Base-by-base conservation (phyloP, 352 stramenopile genomes). In the Globisporangium alternatum region DNA sequence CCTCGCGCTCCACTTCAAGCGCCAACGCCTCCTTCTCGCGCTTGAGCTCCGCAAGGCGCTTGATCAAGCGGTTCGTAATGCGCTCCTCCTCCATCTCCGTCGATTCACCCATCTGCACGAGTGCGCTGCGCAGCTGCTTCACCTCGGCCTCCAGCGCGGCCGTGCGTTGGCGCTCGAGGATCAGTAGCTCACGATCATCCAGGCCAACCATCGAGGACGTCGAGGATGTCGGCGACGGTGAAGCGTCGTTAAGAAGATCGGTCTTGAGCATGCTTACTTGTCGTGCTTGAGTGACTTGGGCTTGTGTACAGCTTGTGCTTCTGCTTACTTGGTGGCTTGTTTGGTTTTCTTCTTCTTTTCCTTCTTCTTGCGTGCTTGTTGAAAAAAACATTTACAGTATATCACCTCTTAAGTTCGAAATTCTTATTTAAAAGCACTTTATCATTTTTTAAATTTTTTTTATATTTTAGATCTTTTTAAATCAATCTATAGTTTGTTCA, bases 11-110 rank as follows among this genome's bases (percentile, higher is more conserved):
- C 17, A 97, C 88, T 58, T 95, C 87, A 6, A 96, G 73, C 48
- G 86, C 89, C 61, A 97, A 76, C 64, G 90, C 81, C 66, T 96
- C 90, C 64, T 97, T 97, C 74, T 97, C 90, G 28, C 77, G 72
- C 70, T 93, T 93, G 7, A 95, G 75, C 56, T 88, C 80, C 37
- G 88, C 66, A 21, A 95, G 74, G 0, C 87, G 81, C 65, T 91
- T 90, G 10, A 95, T 90, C 5, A 95, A 72, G 28, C 83, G 82
- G 74, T 95, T 95, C 45, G 85, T 87, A 39, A 95, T 87, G 43
- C 83, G 80, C 65, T 95, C 87, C 67, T 95, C 87, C 57, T 91
- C 84, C 57, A 89, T 82, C 63, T 95, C 87, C 4, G 87, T 93
- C 56, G 81, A 89, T 71, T 93, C 86, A 65, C 87, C 83, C 69